Base-by-base conservation (phyloP, 1,284 basidiomycete genomes). In the Pseudomicrostroma phylloplanum region DNA sequence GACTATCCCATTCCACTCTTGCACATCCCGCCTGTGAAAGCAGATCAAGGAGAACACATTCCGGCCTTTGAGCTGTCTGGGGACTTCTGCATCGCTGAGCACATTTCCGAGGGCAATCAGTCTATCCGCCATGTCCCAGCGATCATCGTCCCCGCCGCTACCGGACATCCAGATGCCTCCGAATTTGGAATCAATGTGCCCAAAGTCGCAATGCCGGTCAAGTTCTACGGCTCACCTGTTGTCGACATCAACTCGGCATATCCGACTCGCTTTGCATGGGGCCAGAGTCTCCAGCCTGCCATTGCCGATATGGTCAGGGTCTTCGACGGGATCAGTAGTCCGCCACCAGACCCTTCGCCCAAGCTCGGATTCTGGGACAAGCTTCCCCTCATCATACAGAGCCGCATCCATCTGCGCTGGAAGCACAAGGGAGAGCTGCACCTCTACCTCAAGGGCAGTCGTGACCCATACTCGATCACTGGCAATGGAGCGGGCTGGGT, bases 351-450 rank as follows among this genome's bases (percentile, higher is more conserved):
- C 80, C 84, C 87, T n/a, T 94, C 92, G 6, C 88, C 90, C 13
- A 84, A 86, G 25, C 79, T 94, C 60, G 93, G 92, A 1, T 96
- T 96, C 80, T 97, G 94, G 94, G 93, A 97, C 78, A 97, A 87
- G 87, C 81, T 96, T 36, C 73, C 59, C 67, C 70, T 9, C 88
- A 89, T 63, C 81, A 91, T 89, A 77, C 93, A 96, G 74, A 93
- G 92, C 87, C 86, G 83, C 43, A 78, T 89, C n/a, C 83, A 84
- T 58, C 81, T 90, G 41, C 83, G 85, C 23, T 96, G 96, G 74
- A 81, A 82, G 23, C 76, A 76, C 46, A 73, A 77, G 25, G 85
- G 87, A 19, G 88, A 90, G 56, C 85, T 91, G 30, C 83, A 94
- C 79, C 62, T 42, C 30, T 62, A 67, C 43, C n/a, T 51, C 61